Conservation (phyloP, 2,329 filamentous ascomycete species). For the Fusarium newnesense region DNA sequence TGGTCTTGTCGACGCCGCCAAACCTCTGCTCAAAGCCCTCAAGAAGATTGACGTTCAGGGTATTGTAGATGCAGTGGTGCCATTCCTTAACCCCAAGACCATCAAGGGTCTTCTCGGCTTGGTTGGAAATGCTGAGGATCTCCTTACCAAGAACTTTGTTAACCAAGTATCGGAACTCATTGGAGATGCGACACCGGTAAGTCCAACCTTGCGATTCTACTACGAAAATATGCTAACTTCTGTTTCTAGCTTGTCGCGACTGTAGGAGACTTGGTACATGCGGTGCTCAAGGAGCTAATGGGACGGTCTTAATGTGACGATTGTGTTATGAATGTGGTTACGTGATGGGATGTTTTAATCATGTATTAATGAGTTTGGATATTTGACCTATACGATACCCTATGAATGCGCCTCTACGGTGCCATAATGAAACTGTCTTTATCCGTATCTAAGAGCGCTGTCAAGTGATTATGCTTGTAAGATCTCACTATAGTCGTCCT, state of each 20-base stretch:
- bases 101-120: constrained; percentile 48
- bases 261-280: constrained; percentile 47
- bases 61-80: constrained; percentile 50
- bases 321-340: not conserved
- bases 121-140: constrained; percentile 50
- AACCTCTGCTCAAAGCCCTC: constrained; percentile 51
- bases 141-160: constrained; percentile 54
- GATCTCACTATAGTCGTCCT: not conserved
- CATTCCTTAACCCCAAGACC: constrained; percentile 54
- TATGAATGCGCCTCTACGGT: not conserved
- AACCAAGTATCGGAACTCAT: constrained; percentile 56
- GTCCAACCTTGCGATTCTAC: not conserved
- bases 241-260: constrained; percentile 46
- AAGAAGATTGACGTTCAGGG: constrained; percentile 52
- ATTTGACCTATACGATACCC: constrained; percentile 7
- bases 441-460: not conserved
- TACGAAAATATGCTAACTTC: not conserved
- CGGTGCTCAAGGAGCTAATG: constrained; percentile 46
- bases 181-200: constrained; percentile 41
- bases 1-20: constrained; percentile 48
- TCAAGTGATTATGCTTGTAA: not conserved
- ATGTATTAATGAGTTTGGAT: constrained; percentile 9
- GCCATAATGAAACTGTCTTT: not conserved
- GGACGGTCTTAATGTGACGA: constrained; percentile 24
- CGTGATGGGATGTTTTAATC: not conserved